Percentiles rank a stretch among this genome's conserved stretches.
Conservation (phyloP, 2,329 filamentous ascomycete genomes). For the Raffaelea ambrosiae region DNA sequence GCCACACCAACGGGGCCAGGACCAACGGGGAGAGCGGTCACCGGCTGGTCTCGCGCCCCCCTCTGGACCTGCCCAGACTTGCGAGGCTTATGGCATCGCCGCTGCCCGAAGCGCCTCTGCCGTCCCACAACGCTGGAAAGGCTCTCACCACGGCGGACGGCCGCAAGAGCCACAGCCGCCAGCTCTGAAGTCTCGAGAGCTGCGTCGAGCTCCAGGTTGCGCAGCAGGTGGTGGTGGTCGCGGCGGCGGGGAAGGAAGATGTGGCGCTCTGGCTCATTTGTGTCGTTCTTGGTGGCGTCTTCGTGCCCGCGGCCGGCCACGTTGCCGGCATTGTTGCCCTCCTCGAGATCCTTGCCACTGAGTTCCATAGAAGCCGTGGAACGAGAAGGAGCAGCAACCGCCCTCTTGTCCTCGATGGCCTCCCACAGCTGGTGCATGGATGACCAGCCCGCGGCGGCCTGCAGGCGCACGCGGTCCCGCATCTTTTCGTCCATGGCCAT, state of each 20-base stretch:
- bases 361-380: no score
- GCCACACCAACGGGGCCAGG: no score
- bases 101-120: constrained; percentile 12
- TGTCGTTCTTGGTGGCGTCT: not conserved
- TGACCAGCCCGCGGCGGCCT: constrained; percentile 31
- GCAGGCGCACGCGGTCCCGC: constrained; percentile 18
- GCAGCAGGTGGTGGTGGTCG: constrained; percentile 1
- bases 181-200: constrained; percentile 41
- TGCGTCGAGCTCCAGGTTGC: constrained; percentile 28
- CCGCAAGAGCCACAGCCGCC: constrained; percentile 36
- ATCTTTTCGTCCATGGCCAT: constrained; percentile 23
- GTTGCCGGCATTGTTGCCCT: no score
- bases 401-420: constrained; percentile 22
- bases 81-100: no score
- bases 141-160: constrained; percentile 33
- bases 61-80: no score
- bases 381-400: no score
- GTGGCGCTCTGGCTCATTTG: not conserved
- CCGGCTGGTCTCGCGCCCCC: no score
- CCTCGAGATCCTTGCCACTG: not conserved
- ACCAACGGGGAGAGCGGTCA: no score
- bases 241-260: not conserved
- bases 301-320: no score
- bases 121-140: constrained; percentile 24
- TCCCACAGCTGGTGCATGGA: constrained; percentile 31